phyloP scores from a whole-genome alignment of 306 rosid genomes.

The Corylus heterophylla region DNA sequence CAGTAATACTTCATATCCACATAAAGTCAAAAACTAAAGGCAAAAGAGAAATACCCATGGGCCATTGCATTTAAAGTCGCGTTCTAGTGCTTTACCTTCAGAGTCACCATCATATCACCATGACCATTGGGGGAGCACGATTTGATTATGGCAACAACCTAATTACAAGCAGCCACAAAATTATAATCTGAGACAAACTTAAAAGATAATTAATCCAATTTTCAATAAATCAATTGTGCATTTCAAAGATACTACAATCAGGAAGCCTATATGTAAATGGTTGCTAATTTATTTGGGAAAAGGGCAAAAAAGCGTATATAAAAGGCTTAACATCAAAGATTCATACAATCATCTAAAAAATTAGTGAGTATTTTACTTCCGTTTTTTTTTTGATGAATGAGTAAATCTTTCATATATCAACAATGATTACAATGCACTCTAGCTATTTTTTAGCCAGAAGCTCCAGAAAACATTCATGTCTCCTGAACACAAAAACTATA shows the following conservation, averaged over 20 bases:
- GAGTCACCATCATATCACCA: slow-evolving; percentile 67
- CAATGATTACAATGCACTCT: no score
- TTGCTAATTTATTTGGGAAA: neutral
- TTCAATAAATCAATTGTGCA: neutral
- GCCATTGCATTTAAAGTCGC: neutral
- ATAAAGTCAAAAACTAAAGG: neutral
- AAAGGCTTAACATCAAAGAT: neutral
- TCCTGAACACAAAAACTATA: no score
- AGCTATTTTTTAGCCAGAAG: no score
- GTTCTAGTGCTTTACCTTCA: slow-evolving; percentile 52
- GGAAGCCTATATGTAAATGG: neutral
- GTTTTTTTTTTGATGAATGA: no score
- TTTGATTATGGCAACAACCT: slow-evolving; percentile 66
- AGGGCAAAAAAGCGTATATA: no score
- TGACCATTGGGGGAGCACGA: slow-evolving; percentile 71
- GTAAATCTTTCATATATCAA: no score
- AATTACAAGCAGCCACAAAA: slow-evolving; percentile 15
- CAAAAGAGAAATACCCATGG: neutral
- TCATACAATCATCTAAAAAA: neutral
- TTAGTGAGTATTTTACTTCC: neutral
- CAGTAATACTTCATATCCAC: neutral
- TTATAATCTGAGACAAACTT: neutral
- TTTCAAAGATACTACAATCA: neutral
- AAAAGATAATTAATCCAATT: neutral
- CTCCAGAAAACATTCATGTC: no score